phyloP scores from a whole-genome alignment of 306 rosid species.

The Lathyrus tuberosus region DNA sequence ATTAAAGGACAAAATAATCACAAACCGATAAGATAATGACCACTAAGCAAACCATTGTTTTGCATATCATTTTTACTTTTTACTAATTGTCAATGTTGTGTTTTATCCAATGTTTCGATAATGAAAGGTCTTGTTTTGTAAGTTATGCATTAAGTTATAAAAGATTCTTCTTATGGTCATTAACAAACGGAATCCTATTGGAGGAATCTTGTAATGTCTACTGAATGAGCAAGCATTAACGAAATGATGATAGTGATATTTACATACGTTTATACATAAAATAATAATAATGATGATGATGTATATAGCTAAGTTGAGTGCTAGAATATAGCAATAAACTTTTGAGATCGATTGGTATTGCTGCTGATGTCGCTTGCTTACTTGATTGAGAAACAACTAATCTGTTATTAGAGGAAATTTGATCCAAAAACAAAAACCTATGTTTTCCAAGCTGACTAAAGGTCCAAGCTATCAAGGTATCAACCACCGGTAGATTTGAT shows the following conservation, averaged over 20 bases:
- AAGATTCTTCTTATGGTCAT: conserved; percentile 22
- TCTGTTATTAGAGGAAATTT: background rate
- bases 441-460: no score
- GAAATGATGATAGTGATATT: conserved; percentile 21
- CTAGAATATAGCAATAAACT: background rate
- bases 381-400: conserved; percentile 33
- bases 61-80: conserved; percentile 24
- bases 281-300: background rate
- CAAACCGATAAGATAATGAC: conserved; percentile 3
- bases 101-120: background rate
- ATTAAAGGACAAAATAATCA: background rate
- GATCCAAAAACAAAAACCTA: no score
- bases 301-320: background rate
- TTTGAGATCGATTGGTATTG: background rate
- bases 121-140: background rate
- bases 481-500: no score
- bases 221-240: conserved; percentile 44
- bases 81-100: background rate
- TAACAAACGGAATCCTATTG: conserved; percentile 23
- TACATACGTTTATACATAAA: background rate
- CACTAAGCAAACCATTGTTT: background rate
- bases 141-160: no score
- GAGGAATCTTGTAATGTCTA: conserved; percentile 38
- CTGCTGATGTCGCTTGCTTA: conserved; percentile 25
- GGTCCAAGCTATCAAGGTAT: no score